Conservation (phyloP, 2,329 filamentous ascomycete genomes). For the Aspergillus glaucus region DNA sequence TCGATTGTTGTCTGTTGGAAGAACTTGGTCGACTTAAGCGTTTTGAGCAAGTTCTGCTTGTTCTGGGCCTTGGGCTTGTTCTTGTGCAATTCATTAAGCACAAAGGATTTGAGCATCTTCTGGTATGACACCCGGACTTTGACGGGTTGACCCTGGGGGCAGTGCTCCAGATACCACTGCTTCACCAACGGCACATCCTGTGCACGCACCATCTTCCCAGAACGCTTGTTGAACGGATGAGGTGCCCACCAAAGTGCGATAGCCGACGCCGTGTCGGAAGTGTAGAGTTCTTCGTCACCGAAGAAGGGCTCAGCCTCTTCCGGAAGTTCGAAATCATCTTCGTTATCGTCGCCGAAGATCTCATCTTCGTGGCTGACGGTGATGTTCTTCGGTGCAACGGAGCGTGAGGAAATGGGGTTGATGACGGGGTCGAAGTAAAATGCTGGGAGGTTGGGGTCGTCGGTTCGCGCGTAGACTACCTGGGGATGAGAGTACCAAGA, state of each 20-base stretch:
- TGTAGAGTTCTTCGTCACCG: constrained; percentile 81
- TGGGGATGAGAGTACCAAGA: constrained; percentile 94
- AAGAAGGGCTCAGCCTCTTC: constrained; percentile 79
- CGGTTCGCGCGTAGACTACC: constrained; percentile 79
- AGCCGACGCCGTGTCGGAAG: constrained; percentile 79
- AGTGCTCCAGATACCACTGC: constrained; percentile 97
- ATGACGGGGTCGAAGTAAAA: constrained; percentile 98
- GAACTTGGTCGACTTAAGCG: constrained; percentile 93
- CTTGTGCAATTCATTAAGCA: constrained; percentile 94
- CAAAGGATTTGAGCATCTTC: constrained; percentile 91
- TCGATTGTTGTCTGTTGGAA: constrained; percentile 99
- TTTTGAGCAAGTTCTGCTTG: constrained; percentile 84
- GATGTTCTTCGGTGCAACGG: constrained; percentile 91
- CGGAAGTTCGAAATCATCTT: constrained; percentile 82
- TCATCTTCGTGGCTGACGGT: constrained; percentile 87
- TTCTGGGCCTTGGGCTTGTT: constrained; percentile 92
- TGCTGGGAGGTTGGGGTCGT: constrained; percentile 82
- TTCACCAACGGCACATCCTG: constrained; percentile 96
- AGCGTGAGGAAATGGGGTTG: constrained; percentile 93
- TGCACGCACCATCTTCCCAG: constrained; percentile 90
- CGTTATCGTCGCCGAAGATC: constrained; percentile 79
- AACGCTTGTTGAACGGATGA: constrained; percentile 88
- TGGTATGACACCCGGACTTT: constrained; percentile 98
- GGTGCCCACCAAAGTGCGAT: constrained; percentile 98
- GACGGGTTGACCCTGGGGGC: constrained; percentile 81